These are phyloP conservation scores for Neurospora sp. DNA, from an alignment of 2,329 filamentous ascomycete species.

Conservation along the genomic window DNA sequence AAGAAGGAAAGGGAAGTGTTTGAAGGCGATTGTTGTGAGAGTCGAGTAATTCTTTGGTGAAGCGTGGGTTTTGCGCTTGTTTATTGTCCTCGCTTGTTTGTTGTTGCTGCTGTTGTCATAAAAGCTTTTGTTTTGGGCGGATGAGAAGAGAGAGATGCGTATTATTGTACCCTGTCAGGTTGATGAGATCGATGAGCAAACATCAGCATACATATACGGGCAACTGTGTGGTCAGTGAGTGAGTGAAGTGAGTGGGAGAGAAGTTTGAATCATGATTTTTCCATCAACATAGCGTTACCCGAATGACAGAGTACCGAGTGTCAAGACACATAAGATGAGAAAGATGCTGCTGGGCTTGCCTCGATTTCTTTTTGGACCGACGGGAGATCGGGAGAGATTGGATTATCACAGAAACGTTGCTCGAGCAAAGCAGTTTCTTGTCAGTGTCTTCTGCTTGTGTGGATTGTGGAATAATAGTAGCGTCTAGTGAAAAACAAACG, in stretches of 20 bases:
- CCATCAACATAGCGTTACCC: not conserved
- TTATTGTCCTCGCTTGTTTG: not conserved
- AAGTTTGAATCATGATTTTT: not conserved
- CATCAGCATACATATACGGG: not conserved
- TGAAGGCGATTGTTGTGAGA: not conserved
- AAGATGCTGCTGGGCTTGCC: not conserved
- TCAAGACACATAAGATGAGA: not conserved
- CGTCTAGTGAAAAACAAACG: not conserved
- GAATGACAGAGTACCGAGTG: not conserved
- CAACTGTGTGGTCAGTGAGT: not conserved
- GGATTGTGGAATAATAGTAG: not conserved
- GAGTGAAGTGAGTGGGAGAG: not conserved
- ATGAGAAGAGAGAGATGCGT: not conserved
- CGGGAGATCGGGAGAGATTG: not conserved
- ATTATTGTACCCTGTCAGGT: not conserved
- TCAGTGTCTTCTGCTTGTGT: not conserved
- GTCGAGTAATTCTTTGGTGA: not conserved
- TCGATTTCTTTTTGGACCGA: not conserved
- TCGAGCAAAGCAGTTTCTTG: not conserved
- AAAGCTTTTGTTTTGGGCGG: not conserved
- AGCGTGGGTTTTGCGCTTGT: not conserved
- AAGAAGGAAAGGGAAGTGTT: not conserved
- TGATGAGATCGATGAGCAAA: not conserved
- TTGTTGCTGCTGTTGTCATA: not conserved
- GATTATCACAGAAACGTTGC: not conserved